Conservation (phyloP, 441 rosid species). For the Mallotus repandus region DNA sequence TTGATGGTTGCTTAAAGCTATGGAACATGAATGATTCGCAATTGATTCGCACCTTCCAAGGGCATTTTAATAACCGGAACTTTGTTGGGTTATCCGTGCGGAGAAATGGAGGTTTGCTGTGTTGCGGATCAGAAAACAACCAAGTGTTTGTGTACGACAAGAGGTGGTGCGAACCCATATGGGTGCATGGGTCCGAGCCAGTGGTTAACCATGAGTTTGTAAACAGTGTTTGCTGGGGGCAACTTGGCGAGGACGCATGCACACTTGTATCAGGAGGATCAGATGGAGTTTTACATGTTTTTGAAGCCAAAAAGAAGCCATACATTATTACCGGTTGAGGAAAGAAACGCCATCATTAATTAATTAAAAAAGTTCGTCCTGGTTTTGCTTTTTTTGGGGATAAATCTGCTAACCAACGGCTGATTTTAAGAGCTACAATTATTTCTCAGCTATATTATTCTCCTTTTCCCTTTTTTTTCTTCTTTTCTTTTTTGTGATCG, state of each 20-base stretch:
- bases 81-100: constrained; percentile 83
- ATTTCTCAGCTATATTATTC: too few relatives aligned
- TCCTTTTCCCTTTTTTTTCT: too few relatives aligned
- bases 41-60: constrained; percentile 50
- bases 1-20: constrained; percentile 67
- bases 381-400: too few relatives aligned
- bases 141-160: constrained; percentile 70
- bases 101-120: constrained; percentile 66
- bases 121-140: constrained; percentile 79
- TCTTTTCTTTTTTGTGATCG: too few relatives aligned
- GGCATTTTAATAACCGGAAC: constrained; percentile 66
- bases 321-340: too few relatives aligned
- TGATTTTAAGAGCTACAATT: too few relatives aligned
- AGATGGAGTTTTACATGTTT: constrained; percentile 60
- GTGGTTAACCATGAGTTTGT: constrained; percentile 39
- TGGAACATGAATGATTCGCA: constrained; percentile 44
- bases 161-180: constrained; percentile 77
- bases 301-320: constrained; percentile 42
- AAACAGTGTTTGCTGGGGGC: constrained; percentile 83
- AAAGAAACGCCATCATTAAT: too few relatives aligned
- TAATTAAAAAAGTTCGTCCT: too few relatives aligned
- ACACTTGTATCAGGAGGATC: constrained; percentile 82
- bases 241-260: constrained; percentile 52
- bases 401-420: too few relatives aligned
- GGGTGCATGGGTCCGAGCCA: constrained; percentile 55